Base-by-base conservation (phyloP, 208 protist genomes). In the Wallacemonas sp. region DNA sequence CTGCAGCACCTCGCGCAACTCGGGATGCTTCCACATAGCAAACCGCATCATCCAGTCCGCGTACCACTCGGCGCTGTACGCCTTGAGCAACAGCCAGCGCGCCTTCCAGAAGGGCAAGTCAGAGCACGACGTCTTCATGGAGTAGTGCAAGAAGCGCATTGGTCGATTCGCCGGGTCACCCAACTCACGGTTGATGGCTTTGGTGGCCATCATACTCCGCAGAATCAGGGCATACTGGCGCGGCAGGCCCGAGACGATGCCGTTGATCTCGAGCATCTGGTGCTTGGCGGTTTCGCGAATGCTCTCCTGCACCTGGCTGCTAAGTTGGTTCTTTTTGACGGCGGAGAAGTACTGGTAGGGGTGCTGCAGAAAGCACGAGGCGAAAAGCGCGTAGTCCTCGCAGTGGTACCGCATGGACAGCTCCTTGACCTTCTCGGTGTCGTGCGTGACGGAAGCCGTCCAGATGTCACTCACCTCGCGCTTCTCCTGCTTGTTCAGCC, bases 141-240 rank as follows among this genome's bases (percentile, higher is more conserved):
- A 93, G 70, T 90, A 92, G n/a, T 74, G 80, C 65, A 96, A 60
- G 70, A 96, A 85, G 27, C 86, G 80, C 65, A 90, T 64, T n/a
- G 83, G 86, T 0, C 88, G 68, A 65, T 92, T 92, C 12, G 82
- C 87, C 23, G 76, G 76, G 19, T 91, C 78, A 52, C 78, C 76
- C 17, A 96, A 70, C 67, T 94, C 86, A 17, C 80, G 80, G 64
- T 93, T 93, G 33, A 96, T 93, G 1, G 88, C 88, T 71, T 93
- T 93, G 24, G 80, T 85, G 9, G 91, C 88, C 78, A 93, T 93
- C 49, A 94, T 90, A 64, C 77, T 91, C n/a, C 91, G 85, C 65
- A 96, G 68, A 52, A 94, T 79, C n/a, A 96, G 73, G 21, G 87
- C 84, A 61, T 94, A 96, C 68, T 93, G 81, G 76, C 88, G 89